Base-by-base conservation (phyloP, 192 early-diverging fungal genomes). In the Paraglomus brasilianum region DNA sequence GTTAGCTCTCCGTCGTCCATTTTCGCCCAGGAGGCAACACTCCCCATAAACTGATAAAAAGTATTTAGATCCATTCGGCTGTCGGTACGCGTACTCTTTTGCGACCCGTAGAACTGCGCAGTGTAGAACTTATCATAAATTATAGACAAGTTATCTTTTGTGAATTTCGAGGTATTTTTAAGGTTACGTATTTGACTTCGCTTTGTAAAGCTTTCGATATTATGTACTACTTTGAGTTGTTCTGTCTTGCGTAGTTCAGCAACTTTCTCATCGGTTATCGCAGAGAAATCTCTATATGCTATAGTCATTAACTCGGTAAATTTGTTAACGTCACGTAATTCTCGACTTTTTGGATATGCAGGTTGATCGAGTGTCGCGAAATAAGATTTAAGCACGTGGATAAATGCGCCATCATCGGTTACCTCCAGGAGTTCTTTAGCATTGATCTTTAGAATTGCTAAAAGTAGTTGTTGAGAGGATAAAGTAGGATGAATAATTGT, bases 151-250 rank as follows among this genome's bases (percentile, higher is more conserved):
- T 98, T 87, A 48, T 93, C 91, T 72, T 93, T 92, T 67, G 83
- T 87, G 68, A 98, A 98, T 43, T 85, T 84, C 55, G 85, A 83
- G 10, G 84, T 84, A 52, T 88, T 81, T 17, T 85, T 79, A 39
- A 98, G 80, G 71, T 92, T 92, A 38, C 94, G 86, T 60, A 96
- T 82, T n/a, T 89, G 84, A 5, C 88, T 88, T 69, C 93, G 91
- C 70, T 98, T 98, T 0, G 93, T 91, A 71, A 93, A 98, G 61
- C 88, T 87, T 80, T 94, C 91, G 69, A 98, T 87, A n/a, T 91
- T 88, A 67, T 95, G 93, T 43, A 95, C 89, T 8, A 97, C 91
- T 72, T 91, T 91, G 62, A 96, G 83, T 74, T 95, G 92, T 72
- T 92, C 87, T 21, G 87, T 85, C 49, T 89, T 88, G 43, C 96